Conservation (phyloP, 2,329 filamentous ascomycete genomes). For the Fusarium goolgardi region DNA sequence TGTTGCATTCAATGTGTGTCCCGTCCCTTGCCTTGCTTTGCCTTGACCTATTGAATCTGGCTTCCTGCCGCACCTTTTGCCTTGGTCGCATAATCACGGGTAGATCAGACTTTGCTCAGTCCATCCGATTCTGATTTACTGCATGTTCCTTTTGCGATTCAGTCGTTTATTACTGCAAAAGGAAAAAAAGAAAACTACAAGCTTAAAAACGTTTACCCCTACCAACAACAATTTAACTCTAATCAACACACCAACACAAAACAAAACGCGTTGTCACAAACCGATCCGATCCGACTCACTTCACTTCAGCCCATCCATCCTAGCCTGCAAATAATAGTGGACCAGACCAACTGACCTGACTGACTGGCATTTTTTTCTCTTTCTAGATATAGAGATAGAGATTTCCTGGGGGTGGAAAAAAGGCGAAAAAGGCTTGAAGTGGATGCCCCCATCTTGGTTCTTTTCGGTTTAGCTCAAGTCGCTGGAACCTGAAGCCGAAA, state of each 20-base stretch:
- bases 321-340: constrained; percentile 24
- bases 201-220: too few relatives aligned
- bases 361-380: constrained; percentile 33
- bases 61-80: constrained; percentile 9
- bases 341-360: neutral
- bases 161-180: too few relatives aligned
- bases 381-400: constrained; percentile 20
- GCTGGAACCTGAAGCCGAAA: constrained; percentile 35
- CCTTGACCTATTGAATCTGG: constrained; percentile 8
- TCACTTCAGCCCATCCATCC: neutral
- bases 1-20: constrained; percentile 17
- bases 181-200: too few relatives aligned
- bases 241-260: neutral
- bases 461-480: constrained; percentile 2
- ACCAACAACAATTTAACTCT: too few relatives aligned
- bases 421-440: constrained; percentile 35
- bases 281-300: neutral
- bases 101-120: neutral
- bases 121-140: too few relatives aligned
- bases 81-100: constrained; percentile 25
- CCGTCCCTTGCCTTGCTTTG: constrained; percentile 33
- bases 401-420: constrained; percentile 46
- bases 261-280: constrained; percentile 7
- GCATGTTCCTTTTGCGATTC: too few relatives aligned
- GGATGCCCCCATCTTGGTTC: constrained; percentile 6